phyloP scores from a whole-genome alignment of 495 filamentous ascomycete genomes.

The Acidiella bohemica region DNA sequence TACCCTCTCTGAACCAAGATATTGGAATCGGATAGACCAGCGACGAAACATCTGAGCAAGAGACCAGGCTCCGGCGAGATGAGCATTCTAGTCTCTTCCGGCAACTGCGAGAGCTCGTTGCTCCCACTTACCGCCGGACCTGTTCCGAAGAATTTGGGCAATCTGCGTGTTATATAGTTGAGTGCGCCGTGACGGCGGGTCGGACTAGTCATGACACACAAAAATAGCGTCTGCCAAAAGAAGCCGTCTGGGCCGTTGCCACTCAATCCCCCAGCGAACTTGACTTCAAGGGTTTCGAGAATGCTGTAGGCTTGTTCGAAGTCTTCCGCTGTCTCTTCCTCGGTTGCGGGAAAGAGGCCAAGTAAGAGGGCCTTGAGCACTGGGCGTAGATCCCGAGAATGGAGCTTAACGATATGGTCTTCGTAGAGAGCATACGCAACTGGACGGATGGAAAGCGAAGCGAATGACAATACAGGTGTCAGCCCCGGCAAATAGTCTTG shows the following conservation, averaged over 20 bases:
- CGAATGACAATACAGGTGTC: slow-evolving; percentile 77
- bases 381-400: slow-evolving; percentile 58
- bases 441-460: slow-evolving; percentile 75
- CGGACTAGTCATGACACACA: slow-evolving; percentile 79
- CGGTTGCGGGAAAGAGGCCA: slow-evolving; percentile 74
- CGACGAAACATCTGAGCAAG: slow-evolving; percentile 77
- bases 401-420: slow-evolving; percentile 57
- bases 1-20: slow-evolving; percentile 86
- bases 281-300: slow-evolving; percentile 48
- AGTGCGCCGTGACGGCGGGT: slow-evolving; percentile 73
- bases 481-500: slow-evolving; percentile 81
- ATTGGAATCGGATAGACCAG: slow-evolving; percentile 80
- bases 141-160: slow-evolving; percentile 79
- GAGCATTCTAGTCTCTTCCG: slow-evolving; percentile 35
- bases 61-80: slow-evolving; percentile 88
- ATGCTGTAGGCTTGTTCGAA: slow-evolving; percentile 77
- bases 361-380: slow-evolving; percentile 81
- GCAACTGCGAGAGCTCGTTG: no score
- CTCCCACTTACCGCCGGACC: not conserved
- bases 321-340: slow-evolving; percentile 93
- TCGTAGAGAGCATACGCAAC: slow-evolving; percentile 74
- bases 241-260: slow-evolving; percentile 52
- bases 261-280: slow-evolving; percentile 3
- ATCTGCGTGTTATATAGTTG: slow-evolving; percentile 63
- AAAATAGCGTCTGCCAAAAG: slow-evolving; percentile 97